phyloP scores from a whole-genome alignment of 2,329 filamentous ascomycete species.

The Amesomyces nigricolor region DNA sequence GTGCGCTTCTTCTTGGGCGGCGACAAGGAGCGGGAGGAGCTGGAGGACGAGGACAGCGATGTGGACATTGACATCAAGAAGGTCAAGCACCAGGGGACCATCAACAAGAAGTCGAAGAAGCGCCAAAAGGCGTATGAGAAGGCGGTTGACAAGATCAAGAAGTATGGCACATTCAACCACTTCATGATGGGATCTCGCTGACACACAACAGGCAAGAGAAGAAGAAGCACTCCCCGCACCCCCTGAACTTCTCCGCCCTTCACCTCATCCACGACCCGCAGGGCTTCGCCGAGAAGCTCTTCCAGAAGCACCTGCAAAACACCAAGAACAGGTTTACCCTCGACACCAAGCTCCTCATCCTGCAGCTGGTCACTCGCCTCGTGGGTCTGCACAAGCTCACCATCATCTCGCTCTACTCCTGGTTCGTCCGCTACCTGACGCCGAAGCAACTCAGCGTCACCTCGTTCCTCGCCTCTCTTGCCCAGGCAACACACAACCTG shows the following conservation, averaged over 20 bases:
- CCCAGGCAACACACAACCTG: constrained; percentile 83
- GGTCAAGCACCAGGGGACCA: constrained; percentile 75
- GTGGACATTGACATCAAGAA: constrained; percentile 77
- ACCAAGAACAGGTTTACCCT: constrained; percentile 78
- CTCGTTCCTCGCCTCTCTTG: constrained; percentile 84
- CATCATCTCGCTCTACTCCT: constrained; percentile 86
- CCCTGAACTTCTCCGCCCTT: constrained; percentile 91
- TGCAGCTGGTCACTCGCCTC: constrained; percentile 85
- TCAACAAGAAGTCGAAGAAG: constrained; percentile 97
- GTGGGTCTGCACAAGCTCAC: constrained; percentile 91
- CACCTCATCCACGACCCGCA: constrained; percentile 93
- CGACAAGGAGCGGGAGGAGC: constrained; percentile 90
- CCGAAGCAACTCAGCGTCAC: constrained; percentile 86
- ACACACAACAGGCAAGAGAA: constrained; percentile 57
- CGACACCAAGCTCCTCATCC: constrained; percentile 81
- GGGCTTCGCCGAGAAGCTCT: constrained; percentile 83
- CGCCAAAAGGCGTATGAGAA: constrained; percentile 71
- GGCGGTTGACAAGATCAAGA: constrained; percentile 74
- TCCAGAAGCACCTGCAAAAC: constrained; percentile 85
- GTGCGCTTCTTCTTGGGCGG: constrained; percentile 93
- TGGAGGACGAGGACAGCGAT: constrained; percentile 82
- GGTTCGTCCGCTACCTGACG: constrained; percentile 89
- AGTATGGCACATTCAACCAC: constrained; percentile 4
- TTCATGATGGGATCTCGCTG: not conserved
- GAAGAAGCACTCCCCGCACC: constrained; percentile 82